These are phyloP conservation scores for Trichaptum fuscoviolaceum DNA, from an alignment of 768 basidiomycete species.

Conservation along the genomic window DNA sequence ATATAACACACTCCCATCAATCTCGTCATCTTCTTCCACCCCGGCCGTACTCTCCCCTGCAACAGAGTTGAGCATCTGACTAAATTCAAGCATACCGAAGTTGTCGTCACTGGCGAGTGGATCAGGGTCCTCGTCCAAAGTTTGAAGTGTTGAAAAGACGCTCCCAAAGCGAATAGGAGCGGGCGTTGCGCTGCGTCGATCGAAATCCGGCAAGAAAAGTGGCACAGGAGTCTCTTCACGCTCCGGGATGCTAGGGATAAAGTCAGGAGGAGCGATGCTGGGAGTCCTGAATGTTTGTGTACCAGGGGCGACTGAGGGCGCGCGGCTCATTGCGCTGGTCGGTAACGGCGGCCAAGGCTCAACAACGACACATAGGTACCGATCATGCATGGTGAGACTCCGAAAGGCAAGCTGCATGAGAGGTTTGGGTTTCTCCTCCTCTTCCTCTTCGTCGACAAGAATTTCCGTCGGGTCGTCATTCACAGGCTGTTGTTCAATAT, in stretches of 20 bases:
- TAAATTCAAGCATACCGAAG: slow-evolving; percentile 68
- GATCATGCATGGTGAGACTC: slow-evolving; percentile 65
- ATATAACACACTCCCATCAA: slow-evolving; percentile 68
- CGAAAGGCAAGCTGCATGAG: slow-evolving; percentile 58
- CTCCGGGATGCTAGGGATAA: slow-evolving; percentile 23
- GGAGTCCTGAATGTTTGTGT: slow-evolving; percentile 24
- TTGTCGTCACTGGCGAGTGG: slow-evolving; percentile 38
- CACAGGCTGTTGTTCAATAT: slow-evolving; percentile 6
- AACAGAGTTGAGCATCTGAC: slow-evolving; percentile 58
- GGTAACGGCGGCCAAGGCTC: slow-evolving; percentile 70
- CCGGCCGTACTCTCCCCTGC: slow-evolving; percentile 53
- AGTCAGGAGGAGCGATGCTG: slow-evolving; percentile 29
- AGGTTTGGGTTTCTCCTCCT: slow-evolving; percentile 71
- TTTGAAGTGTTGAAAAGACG: slow-evolving; percentile 12
- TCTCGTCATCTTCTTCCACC: slow-evolving; percentile 71
- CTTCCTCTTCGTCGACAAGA: slow-evolving; percentile 47
- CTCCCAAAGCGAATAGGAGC: slow-evolving; percentile 18
- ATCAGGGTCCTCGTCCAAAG: slow-evolving; percentile 29
- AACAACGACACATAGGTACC: slow-evolving; percentile 76
- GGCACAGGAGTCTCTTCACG: slow-evolving; percentile 46
- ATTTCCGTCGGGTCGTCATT: slow-evolving; percentile 2
- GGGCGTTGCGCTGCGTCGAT: slow-evolving; percentile 37
- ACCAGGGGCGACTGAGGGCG: slow-evolving; percentile 26
- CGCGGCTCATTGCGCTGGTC: slow-evolving; percentile 19
- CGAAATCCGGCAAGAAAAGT: slow-evolving; percentile 68